phyloP scores from a whole-genome alignment of 2,329 filamentous ascomycete genomes.

The Neonectria sp. region DNA sequence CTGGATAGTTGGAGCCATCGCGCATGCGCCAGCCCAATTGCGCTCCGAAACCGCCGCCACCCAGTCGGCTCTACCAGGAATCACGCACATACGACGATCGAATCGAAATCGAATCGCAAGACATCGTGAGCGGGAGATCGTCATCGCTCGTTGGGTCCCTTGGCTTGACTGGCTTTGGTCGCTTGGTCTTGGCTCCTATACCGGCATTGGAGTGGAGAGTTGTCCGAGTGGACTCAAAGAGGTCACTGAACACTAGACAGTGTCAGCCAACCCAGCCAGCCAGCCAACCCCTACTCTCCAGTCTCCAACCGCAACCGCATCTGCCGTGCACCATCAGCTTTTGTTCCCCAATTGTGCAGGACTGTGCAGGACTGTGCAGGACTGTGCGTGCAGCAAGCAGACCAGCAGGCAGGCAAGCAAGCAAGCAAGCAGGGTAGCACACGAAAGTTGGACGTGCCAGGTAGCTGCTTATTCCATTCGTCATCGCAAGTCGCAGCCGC shows the following conservation, averaged over 20 bases:
- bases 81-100: constrained; percentile 36
- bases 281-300: constrained; percentile 9
- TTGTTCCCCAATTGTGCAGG: not conserved
- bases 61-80: constrained; percentile 21
- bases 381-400: not conserved
- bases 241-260: constrained; percentile 9
- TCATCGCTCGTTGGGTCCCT: constrained; percentile 28
- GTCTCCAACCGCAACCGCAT: constrained; percentile 4
- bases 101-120: constrained; percentile 37
- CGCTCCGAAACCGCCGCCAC: constrained; percentile 21
- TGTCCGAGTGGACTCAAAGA: not conserved
- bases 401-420: no score
- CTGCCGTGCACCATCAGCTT: constrained; percentile 3
- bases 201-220: constrained; percentile 1
- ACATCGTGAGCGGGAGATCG: constrained; percentile 46
- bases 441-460: constrained; percentile 6
- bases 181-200: constrained; percentile 10
- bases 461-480: constrained; percentile 5
- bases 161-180: constrained; percentile 15
- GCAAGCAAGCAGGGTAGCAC: not conserved
- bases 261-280: constrained; percentile 19
- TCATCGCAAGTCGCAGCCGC: constrained; percentile 13
- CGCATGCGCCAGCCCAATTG: constrained; percentile 24
- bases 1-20: constrained; percentile 20
- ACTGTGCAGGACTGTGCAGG: not conserved